Percentiles rank a stretch among this genome's conserved stretches.
Evolutionary conservation across 768 basidiomycete species (phyloP).

Genomic region (Dioszegia aurantiaca): DNA sequence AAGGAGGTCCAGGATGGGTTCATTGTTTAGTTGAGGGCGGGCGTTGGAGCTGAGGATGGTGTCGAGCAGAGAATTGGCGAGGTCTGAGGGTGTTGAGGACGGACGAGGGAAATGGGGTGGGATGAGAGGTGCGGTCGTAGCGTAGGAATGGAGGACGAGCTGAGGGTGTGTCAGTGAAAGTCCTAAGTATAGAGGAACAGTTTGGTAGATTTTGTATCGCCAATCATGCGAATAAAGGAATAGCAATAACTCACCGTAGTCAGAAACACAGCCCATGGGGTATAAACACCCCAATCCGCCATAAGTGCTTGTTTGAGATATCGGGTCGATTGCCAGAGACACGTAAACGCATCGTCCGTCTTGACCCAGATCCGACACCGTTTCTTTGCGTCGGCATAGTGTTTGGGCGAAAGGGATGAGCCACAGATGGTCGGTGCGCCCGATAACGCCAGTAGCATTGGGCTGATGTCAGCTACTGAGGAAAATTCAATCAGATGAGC

Average conservation of each 20-base stretch:
- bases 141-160: slow-evolving; percentile 28
- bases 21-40: background rate
- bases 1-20: slow-evolving; percentile 17
- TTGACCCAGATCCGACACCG: slow-evolving; percentile 38
- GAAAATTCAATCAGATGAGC: background rate
- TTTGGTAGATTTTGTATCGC: too few species aligned
- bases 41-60: slow-evolving; percentile 2
- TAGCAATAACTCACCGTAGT: slow-evolving; percentile 41
- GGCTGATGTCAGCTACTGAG: slow-evolving; percentile 19
- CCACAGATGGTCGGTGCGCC: slow-evolving; percentile 34
- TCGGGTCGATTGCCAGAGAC: slow-evolving; percentile 39
- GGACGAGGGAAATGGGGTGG: slow-evolving; percentile 4
- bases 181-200: background rate
- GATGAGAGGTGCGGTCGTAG: slow-evolving; percentile 5
- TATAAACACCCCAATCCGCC: slow-evolving; percentile 38
- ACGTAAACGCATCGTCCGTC: slow-evolving; percentile 42
- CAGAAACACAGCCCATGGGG: slow-evolving; percentile 35
- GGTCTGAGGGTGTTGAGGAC: background rate
- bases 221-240: too few species aligned
- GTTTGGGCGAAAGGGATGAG: slow-evolving; percentile 26
- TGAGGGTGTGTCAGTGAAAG: background rate
- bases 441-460: slow-evolving; percentile 40
- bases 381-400: slow-evolving; percentile 38
- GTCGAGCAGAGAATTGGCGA: slow-evolving; percentile 14
- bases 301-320: slow-evolving; percentile 33